Conservation (phyloP, 768 basidiomycete species). For the Tricholoma sp. region DNA sequence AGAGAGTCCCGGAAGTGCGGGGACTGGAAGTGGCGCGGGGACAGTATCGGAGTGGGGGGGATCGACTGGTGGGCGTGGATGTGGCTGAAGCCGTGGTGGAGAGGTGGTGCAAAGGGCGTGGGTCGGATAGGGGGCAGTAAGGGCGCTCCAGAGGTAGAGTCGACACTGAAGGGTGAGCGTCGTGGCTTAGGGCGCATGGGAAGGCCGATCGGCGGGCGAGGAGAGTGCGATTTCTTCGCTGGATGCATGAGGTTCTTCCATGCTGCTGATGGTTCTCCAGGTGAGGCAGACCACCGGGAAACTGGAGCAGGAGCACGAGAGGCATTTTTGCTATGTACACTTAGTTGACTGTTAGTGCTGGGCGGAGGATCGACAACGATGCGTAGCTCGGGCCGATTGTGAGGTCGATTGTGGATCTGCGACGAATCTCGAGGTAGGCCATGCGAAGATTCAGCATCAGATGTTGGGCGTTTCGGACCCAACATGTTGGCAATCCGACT, state of each 20-base stretch:
- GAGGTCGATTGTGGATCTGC: slow-evolving; percentile 21
- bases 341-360: slow-evolving; percentile 16
- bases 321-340: slow-evolving; percentile 19
- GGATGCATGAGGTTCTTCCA: slow-evolving; percentile 30
- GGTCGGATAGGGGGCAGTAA: slow-evolving; percentile 10
- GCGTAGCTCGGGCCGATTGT: slow-evolving; percentile 29
- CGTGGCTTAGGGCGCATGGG: slow-evolving; percentile 27
- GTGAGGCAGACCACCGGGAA: slow-evolving; percentile 36
- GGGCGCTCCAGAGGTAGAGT: slow-evolving; percentile 19
- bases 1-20: neutral
- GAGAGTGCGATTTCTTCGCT: slow-evolving; percentile 14
- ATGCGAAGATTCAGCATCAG: slow-evolving; percentile 4
- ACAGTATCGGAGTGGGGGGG: neutral
- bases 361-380: slow-evolving; percentile 40
- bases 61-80: slow-evolving; percentile 5
- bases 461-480: slow-evolving; percentile 16
- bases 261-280: slow-evolving; percentile 18
- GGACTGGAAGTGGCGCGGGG: slow-evolving; percentile 2
- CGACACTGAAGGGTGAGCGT: slow-evolving; percentile 31
- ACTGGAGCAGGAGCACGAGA: slow-evolving; percentile 12
- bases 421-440: slow-evolving; percentile 2
- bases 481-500: slow-evolving; percentile 19
- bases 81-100: slow-evolving; percentile 28
- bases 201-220: slow-evolving; percentile 17
- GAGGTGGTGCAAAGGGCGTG: slow-evolving; percentile 20